These are phyloP conservation scores for Oryza australiensis DNA, from an alignment of 176 grass and related monocot species.

Conservation along the genomic window DNA sequence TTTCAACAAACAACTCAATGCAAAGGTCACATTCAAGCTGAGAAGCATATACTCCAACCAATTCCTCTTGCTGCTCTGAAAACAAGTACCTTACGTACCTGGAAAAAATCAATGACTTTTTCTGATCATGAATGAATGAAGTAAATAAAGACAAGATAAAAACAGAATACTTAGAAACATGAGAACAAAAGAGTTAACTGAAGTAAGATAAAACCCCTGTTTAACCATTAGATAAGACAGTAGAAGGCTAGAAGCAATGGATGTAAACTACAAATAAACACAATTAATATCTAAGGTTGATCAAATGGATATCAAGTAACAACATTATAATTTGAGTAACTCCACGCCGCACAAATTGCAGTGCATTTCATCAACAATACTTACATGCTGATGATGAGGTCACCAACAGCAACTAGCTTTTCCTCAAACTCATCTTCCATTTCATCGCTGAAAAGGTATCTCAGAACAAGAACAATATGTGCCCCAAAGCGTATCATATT, in stretches of 20 bases:
- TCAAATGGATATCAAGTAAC: conserved; percentile 12
- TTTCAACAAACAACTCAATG: conserved; percentile 88
- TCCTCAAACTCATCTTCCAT: conserved; percentile 77
- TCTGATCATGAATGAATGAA: conserved; percentile 13
- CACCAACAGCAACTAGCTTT: conserved; percentile 79
- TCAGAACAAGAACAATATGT: conserved; percentile 89
- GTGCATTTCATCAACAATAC: conserved; percentile 31
- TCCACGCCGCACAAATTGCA: not conserved
- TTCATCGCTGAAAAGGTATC: conserved; percentile 77
- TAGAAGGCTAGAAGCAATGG: not conserved
- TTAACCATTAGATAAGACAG: conserved; percentile 15
- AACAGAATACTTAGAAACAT: conserved; percentile 11
- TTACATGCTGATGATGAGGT: conserved; percentile 86
- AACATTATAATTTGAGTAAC: conserved; percentile 13
- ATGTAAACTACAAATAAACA: not conserved
- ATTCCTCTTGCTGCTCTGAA: conserved; percentile 89
- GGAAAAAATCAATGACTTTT: conserved; percentile 40
- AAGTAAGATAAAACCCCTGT: not conserved
- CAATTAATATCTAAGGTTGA: conserved; percentile 6
- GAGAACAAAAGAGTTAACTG: conserved; percentile 1
- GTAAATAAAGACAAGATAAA: conserved; percentile 6
- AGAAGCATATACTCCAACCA: conserved; percentile 94
- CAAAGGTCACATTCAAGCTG: conserved; percentile 84
- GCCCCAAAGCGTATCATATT: conserved; percentile 88
- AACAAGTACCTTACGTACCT: conserved; percentile 95